Evolutionary conservation across 2,329 filamentous ascomycete genomes (phyloP).

Genomic region (Passalora sequoiae): DNA sequence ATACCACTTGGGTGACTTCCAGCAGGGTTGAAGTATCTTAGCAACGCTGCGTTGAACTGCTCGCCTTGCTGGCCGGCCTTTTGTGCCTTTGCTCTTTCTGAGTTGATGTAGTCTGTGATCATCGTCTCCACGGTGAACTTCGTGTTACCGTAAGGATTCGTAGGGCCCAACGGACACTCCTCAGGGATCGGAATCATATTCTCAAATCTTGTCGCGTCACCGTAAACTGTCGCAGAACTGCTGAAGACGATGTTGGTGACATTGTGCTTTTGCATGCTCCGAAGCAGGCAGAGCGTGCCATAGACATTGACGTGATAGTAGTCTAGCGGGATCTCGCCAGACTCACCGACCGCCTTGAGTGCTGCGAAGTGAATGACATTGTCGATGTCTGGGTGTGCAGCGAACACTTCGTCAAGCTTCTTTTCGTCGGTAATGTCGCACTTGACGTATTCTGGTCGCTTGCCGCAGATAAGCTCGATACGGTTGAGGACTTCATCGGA

Average conservation of each 20-base stretch:
- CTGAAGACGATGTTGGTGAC: constrained; percentile 98
- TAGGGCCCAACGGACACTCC: constrained; percentile 89
- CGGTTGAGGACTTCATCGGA: constrained; percentile 86
- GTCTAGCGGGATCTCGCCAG: constrained; percentile 85
- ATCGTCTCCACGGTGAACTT: constrained; percentile 88
- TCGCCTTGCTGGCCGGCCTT: constrained; percentile 73
- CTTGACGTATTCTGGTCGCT: constrained; percentile 78
- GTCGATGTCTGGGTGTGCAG: constrained; percentile 86
- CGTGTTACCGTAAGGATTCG: constrained; percentile 95
- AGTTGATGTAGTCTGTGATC: constrained; percentile 85
- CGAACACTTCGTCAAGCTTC: constrained; percentile 79
- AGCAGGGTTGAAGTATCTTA: constrained; percentile 97
- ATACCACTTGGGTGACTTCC: constrained; percentile 91
- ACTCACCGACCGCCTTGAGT: constrained; percentile 97
- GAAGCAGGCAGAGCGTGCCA: constrained; percentile 81
- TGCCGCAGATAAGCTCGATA: constrained; percentile 88
- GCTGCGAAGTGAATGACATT: constrained; percentile 98
- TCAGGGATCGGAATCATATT: constrained; percentile 99
- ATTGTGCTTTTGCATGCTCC: constrained; percentile 81
- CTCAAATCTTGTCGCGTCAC: constrained; percentile 89
- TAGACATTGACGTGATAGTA: constrained; percentile 98
- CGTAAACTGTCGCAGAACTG: constrained; percentile 95
- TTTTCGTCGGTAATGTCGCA: constrained; percentile 82
- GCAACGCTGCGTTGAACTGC: constrained; percentile 86
- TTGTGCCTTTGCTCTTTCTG: constrained; percentile 74